A percentile compares a stretch with the other conserved stretches of the same genome.
These are phyloP conservation scores for Eucalyptus regnans DNA, from an alignment of 345 rosid species.

Conservation along the genomic window DNA sequence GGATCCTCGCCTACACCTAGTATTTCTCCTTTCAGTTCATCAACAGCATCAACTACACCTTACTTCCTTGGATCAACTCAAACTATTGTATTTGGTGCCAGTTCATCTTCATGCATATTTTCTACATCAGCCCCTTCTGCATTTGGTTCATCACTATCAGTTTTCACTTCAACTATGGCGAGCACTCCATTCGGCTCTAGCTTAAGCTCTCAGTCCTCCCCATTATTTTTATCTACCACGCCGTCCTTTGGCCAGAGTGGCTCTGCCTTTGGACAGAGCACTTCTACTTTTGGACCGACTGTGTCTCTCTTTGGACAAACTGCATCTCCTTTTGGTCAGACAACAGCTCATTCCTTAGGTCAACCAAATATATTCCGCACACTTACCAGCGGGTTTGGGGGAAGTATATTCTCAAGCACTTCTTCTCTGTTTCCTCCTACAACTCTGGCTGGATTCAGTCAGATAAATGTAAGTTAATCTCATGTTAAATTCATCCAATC, in stretches of 20 bases:
- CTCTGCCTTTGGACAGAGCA: slow-evolving; percentile 40
- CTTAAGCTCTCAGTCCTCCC: slow-evolving; percentile 48
- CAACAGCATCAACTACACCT: slow-evolving; percentile 22
- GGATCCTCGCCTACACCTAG: slow-evolving; percentile 10
- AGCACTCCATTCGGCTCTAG: slow-evolving; percentile 21
- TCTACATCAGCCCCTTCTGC: slow-evolving; percentile 30
- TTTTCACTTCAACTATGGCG: slow-evolving; percentile 36
- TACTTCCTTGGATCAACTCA: slow-evolving; percentile 26
- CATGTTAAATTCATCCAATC: background rate
- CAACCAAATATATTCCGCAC: slow-evolving; percentile 33
- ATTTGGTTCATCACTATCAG: slow-evolving; percentile 49
- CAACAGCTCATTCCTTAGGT: slow-evolving; percentile 28
- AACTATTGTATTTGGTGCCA: slow-evolving; percentile 27
- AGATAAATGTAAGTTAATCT: slow-evolving; percentile 33
- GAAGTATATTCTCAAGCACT: slow-evolving; percentile 21
- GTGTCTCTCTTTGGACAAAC: background rate
- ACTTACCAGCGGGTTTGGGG: slow-evolving; percentile 35
- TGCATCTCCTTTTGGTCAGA: slow-evolving; percentile 7
- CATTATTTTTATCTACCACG: slow-evolving; percentile 31
- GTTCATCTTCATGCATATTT: slow-evolving; percentile 29
- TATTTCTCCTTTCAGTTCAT: slow-evolving; percentile 24
- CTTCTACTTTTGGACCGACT: slow-evolving; percentile 30
- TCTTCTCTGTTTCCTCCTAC: slow-evolving; percentile 25
- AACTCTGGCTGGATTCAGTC: slow-evolving; percentile 27
- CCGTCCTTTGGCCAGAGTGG: slow-evolving; percentile 43